Percentiles rank a stretch among this genome's conserved stretches.
These are phyloP conservation scores for Hygrophoropsis aurantiaca DNA, from an alignment of 768 basidiomycete genomes.

Conservation along the genomic window DNA sequence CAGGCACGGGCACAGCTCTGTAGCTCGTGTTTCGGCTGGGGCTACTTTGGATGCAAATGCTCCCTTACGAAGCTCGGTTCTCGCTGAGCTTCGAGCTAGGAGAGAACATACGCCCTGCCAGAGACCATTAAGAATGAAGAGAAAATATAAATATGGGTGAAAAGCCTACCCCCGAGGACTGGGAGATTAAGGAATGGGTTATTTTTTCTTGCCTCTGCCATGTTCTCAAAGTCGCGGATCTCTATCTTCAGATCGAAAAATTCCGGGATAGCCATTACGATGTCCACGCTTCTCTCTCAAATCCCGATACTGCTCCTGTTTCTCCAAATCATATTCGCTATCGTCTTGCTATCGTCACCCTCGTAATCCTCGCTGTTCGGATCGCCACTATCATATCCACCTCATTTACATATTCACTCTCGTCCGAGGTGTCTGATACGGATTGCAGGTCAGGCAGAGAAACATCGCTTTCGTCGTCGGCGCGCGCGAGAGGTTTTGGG, in stretches of 20 bases:
- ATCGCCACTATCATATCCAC: conserved; percentile 20
- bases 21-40: conserved; percentile 7
- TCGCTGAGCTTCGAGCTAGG: conserved; percentile 43
- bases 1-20: conserved; percentile 8
- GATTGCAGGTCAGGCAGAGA: conserved; percentile 72
- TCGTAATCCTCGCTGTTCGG: conserved; percentile 30
- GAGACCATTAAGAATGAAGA: conserved; percentile 3
- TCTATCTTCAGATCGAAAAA: conserved; percentile 52
- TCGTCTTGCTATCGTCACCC: no score
- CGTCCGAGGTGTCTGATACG: conserved; percentile 60
- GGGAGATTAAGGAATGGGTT: conserved; percentile 81
- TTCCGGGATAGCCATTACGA: conserved; percentile 55
- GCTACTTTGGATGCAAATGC: conserved; percentile 20
- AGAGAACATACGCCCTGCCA: conserved; percentile 64
- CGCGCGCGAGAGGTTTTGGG: conserved; percentile 40
- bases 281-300: conserved; percentile 69
- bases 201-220: conserved; percentile 53
- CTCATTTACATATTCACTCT: conserved; percentile 39
- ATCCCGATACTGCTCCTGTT: conserved; percentile 64
- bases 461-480: conserved; percentile 40
- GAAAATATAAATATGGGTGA: background rate
- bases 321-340: conserved; percentile 61
- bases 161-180: conserved; percentile 61
- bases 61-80: conserved; percentile 32
- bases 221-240: conserved; percentile 43